Evolutionary conservation across 352 stramenopile species (phyloP).

Genomic region (Phytophthora boehmeriae): DNA sequence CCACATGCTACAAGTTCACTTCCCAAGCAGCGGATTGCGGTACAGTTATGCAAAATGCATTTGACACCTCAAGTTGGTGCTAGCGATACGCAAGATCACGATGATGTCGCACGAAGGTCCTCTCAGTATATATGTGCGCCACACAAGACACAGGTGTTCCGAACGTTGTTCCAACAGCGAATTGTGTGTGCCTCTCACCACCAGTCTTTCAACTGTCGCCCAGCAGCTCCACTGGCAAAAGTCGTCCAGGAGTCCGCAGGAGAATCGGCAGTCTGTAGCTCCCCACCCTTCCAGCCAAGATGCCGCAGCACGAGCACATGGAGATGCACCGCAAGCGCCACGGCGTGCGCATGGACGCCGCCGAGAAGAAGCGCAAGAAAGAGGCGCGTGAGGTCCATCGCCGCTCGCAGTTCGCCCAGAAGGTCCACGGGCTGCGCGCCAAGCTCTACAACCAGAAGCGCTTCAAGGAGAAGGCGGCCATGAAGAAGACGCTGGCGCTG

Average conservation of each 20-base stretch:
- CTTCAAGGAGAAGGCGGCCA: slow-evolving; percentile 99
- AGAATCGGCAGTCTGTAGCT: background rate
- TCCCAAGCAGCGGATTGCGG: background rate
- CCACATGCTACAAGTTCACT: background rate
- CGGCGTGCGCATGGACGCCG: slow-evolving; percentile 97
- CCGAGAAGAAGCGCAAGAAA: slow-evolving; percentile 98
- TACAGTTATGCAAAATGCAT: background rate
- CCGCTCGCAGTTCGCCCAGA: slow-evolving; percentile 97
- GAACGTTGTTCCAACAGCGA: slow-evolving; percentile 11
- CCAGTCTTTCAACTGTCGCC: too few relatives aligned
- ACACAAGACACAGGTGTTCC: slow-evolving; percentile 9
- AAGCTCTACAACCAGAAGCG: slow-evolving; percentile 99
- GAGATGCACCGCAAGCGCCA: slow-evolving; percentile 99
- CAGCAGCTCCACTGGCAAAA: too few relatives aligned
- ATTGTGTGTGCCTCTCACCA: too few relatives aligned
- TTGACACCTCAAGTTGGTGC: background rate
- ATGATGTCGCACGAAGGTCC: background rate
- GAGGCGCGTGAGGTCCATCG: slow-evolving; percentile 98
- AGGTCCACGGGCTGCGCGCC: slow-evolving; percentile 97
- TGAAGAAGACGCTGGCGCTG: slow-evolving; percentile 99
- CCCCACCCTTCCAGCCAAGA: slow-evolving; percentile 47
- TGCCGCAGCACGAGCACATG: slow-evolving; percentile 99
- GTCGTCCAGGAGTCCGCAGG: background rate
- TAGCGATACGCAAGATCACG: background rate
- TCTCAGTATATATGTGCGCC: background rate